Base-by-base conservation (phyloP, 2,329 filamentous ascomycete genomes). In the Neophaeococcomyces mojaviensis region DNA sequence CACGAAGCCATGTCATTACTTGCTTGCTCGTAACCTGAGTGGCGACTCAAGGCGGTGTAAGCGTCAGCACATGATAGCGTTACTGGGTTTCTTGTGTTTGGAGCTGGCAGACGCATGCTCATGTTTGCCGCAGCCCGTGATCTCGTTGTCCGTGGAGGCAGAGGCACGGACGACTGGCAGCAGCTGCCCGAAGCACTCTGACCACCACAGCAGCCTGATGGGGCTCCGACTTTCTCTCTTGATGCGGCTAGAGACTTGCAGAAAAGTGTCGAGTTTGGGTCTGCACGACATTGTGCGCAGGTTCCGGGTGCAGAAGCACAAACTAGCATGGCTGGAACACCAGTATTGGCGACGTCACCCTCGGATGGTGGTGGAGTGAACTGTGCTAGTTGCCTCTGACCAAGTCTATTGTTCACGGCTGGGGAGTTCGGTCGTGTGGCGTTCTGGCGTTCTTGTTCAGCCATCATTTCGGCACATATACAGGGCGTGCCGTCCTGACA, bases 401-500 rank as follows among this genome's bases (percentile, higher is more conserved):
- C 33, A 12, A 24, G 37, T 6, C 45, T 38, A 42, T 18, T 24
- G 26, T 24, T 28, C 12, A 35, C 9, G 39, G 20, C 8, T 7
- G 37, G 33, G 3, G 44, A 46, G 35, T 16, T 39, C 4, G 35
- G 37, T 6, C 22, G 33, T 22, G 39, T 36, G 10, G 16, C 12
- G 16, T 16, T 31, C 22, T 37, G 72, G 12, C 54, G 46, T 46
- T 58, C 52, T 64, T 62, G 53, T 48, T 70, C 69, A 6, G 68
- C 68, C 2, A 68, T 67, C 65, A 74, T 71, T 54, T 89, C 86
- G 19, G 85, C 86, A 63, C 86, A 92, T 54, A 88, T 80, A 59
- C 86, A 92, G 56, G 86, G 86, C 0, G 83, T 88, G 3, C 84
- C 85, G 49, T 89, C 84, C 51, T 82, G 79, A 65, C 86, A 92